Conservation (phyloP, 2,329 filamentous ascomycete genomes). For the Aureobasidium pullulans region DNA sequence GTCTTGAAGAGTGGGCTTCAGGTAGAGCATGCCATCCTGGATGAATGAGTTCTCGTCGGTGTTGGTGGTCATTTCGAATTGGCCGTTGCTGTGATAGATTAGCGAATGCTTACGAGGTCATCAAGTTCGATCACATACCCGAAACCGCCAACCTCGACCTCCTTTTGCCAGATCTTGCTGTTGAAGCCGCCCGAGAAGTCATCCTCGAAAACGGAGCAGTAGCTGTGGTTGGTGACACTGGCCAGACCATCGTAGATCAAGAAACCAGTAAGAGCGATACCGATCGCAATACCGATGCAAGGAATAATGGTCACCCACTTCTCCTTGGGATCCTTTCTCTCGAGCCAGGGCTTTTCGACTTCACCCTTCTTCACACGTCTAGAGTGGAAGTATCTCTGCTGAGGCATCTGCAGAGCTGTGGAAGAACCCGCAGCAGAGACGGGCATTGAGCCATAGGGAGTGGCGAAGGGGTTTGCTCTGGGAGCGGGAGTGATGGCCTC, state of each 20-base stretch:
- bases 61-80: constrained; percentile 71
- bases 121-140: constrained; percentile 49
- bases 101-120: constrained; percentile 15
- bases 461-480: constrained; percentile 27
- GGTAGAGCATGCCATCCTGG: constrained; percentile 59
- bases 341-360: constrained; percentile 68
- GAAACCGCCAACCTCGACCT: constrained; percentile 67
- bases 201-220: constrained; percentile 61
- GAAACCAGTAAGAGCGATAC: constrained; percentile 60
- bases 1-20: constrained; percentile 73
- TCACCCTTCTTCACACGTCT: constrained; percentile 64
- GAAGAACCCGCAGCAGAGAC: constrained; percentile 36
- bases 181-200: constrained; percentile 56
- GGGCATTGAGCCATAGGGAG: constrained; percentile 38
- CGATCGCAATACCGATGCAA: constrained; percentile 61
- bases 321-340: constrained; percentile 67
- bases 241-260: constrained; percentile 68
- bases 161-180: constrained; percentile 61
- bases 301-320: constrained; percentile 83
- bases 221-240: constrained; percentile 66
- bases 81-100: constrained; percentile 54
- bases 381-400: constrained; percentile 60
- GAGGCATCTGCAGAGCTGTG: constrained; percentile 29
- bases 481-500: constrained; percentile 25
- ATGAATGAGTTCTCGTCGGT: constrained; percentile 69